phyloP scores from a whole-genome alignment of 2,329 filamentous ascomycete genomes.

The Aspergillus pseudoterreus region DNA sequence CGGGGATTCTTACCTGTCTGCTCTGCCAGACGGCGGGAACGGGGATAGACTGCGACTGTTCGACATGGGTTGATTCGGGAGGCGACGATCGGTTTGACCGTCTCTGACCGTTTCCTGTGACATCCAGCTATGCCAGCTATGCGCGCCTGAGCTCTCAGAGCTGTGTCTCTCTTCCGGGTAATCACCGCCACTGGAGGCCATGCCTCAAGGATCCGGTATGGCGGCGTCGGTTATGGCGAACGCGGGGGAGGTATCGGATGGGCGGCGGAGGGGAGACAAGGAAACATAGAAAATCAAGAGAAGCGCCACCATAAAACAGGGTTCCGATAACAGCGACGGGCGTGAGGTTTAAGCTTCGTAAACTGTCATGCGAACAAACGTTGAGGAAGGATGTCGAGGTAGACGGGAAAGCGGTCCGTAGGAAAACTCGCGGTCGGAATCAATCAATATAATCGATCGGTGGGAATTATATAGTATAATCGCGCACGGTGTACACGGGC shows the following conservation, averaged over 20 bases:
- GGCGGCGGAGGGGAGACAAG: constrained; percentile 9
- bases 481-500: background rate
- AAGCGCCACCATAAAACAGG: constrained; percentile 22
- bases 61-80: constrained; percentile 18
- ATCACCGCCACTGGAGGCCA: constrained; percentile 33
- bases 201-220: constrained; percentile 18
- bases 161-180: constrained; percentile 34
- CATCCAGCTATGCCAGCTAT: constrained; percentile 36
- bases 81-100: constrained; percentile 17
- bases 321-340: background rate
- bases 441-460: background rate
- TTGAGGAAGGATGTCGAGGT: background rate
- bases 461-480: background rate
- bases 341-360: background rate
- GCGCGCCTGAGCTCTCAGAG: constrained; percentile 38
- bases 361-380: background rate
- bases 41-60: constrained; percentile 26
- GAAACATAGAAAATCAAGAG: constrained; percentile 12
- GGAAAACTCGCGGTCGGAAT: background rate
- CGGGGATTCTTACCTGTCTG: constrained; percentile 29
- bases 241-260: background rate
- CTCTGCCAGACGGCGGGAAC: constrained; percentile 22
- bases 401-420: background rate
- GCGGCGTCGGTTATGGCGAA: constrained; percentile 1
- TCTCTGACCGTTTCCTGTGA: constrained; percentile 40